These are phyloP conservation scores for Capsicum pubescens DNA, from an alignment of 257 asterid genomes.

Conservation along the genomic window DNA sequence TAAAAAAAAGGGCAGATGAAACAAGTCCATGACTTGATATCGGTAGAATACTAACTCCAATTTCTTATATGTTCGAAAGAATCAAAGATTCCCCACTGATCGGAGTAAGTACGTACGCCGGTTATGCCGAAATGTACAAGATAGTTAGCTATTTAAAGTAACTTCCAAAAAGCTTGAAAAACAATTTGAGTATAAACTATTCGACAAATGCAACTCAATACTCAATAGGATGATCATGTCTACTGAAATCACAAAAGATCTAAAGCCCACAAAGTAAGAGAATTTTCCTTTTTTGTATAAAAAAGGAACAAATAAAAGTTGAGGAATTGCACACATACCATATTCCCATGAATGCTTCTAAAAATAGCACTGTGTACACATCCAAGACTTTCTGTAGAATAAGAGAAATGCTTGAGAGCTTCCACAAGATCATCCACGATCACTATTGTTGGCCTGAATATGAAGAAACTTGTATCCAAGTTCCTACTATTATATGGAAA, in stretches of 20 bases:
- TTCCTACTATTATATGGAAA: constrained; percentile 62
- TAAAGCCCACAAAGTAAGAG: background rate
- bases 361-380: constrained; percentile 66
- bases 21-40: background rate
- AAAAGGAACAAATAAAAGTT: background rate
- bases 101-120: background rate
- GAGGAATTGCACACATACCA: constrained; percentile 41
- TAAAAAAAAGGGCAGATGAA: background rate
- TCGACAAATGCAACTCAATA: background rate
- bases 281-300: background rate
- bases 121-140: background rate
- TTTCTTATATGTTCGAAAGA: background rate
- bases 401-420: constrained; percentile 50
- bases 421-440: constrained; percentile 53
- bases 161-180: background rate
- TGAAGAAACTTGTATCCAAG: constrained; percentile 58
- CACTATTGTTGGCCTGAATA: constrained; percentile 60
- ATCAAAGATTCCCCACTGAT: background rate
- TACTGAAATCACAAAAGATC: too few relatives aligned
- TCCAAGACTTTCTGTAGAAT: constrained; percentile 56
- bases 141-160: background rate
- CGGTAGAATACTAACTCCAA: background rate
- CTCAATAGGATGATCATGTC: background rate
- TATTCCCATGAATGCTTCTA: constrained; percentile 73
- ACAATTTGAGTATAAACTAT: background rate